These are phyloP conservation scores for Neofusicoccum parvum DNA, from an alignment of 2,329 filamentous ascomycete genomes.

Conservation along the genomic window DNA sequence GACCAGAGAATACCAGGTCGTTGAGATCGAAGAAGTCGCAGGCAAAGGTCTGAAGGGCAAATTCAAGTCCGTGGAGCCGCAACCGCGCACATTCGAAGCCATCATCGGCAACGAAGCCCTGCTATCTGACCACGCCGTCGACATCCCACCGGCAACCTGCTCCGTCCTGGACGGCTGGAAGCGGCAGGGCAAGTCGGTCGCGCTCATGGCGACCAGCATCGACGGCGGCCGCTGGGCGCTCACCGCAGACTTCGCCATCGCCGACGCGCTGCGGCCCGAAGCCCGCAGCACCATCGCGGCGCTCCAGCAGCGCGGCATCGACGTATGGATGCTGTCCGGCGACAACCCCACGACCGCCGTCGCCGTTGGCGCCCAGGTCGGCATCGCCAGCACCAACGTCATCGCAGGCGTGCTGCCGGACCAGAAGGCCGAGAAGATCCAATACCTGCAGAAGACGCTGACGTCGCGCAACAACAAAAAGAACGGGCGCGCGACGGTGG, in stretches of 20 bases:
- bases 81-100: slow-evolving; percentile 45
- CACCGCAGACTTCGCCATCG: slow-evolving; percentile 70
- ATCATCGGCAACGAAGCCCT: slow-evolving; percentile 74
- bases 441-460: slow-evolving; percentile 45
- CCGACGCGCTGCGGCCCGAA: slow-evolving; percentile 79
- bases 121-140: slow-evolving; percentile 51
- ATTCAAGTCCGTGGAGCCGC: slow-evolving; percentile 41
- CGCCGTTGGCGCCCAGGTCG: slow-evolving; percentile 74
- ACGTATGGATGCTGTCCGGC: slow-evolving; percentile 90
- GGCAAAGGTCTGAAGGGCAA: slow-evolving; percentile 70
- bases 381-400: slow-evolving; percentile 73
- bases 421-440: slow-evolving; percentile 75
- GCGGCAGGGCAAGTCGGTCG: slow-evolving; percentile 44
- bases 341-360: slow-evolving; percentile 85
- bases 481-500: slow-evolving; percentile 59
- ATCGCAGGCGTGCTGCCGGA: slow-evolving; percentile 85
- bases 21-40: slow-evolving; percentile 64
- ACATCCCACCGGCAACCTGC: slow-evolving; percentile 28
- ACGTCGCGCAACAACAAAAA: slow-evolving; percentile 24
- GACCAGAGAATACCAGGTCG: slow-evolving; percentile 26
- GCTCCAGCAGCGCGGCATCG: slow-evolving; percentile 66
- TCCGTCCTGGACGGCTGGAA: slow-evolving; percentile 43
- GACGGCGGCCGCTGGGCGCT: slow-evolving; percentile 44
- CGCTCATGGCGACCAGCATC: slow-evolving; percentile 37
- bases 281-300: slow-evolving; percentile 65